Evolutionary conservation across 768 basidiomycete genomes (phyloP), one percentile per base, ranked within the genome.

Genomic region (Mycena venus): DNA sequence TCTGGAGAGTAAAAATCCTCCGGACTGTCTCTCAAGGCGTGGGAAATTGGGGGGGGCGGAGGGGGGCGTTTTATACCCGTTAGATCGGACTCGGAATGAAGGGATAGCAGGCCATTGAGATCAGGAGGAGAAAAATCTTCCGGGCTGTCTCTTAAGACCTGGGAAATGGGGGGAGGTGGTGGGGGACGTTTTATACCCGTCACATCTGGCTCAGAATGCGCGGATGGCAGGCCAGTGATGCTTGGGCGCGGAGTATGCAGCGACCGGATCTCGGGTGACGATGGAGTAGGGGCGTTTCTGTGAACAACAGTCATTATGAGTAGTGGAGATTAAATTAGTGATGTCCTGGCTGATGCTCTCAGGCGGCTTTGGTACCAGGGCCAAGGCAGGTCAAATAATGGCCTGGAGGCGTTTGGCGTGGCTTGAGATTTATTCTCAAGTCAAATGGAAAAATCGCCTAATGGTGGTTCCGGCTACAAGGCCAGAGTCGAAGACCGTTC

Each of bases 221-320:
- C 80, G 81, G 31, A 80, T 47, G n/a, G 78, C 68, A 68, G 79
- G 79, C 51, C 75, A 62, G 9, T 71, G 15, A 75, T 31, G 65
- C 76, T 71, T 31, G 78, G 69, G 4, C 71, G 71, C 23, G 76
- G 73, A 58, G 72, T 49, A 49, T 70, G 71, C 34, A 53, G 31
- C 27, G 68, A 27, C 9, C 55, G 67, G 8, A 38, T 34, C 44
- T 72, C 53, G 32, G 70, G 38, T 1, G 59, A 15, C 36, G 70
- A 53, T 6, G 56, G 44, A 25, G 47, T n/a, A n/a, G 77, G 7
- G 73, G 65, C 32, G 53, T 58, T 69, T 75, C 74, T 27, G 71
- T 8, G 79, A 68, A 61, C 63, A 53, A 53, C 74, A 68, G 61
- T 77, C 68, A 65, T 21, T 11, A 74, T 63, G 55, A 53, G 40